phyloP scores from a whole-genome alignment of 2,329 filamentous ascomycete genomes.

The Paracamarosporium sp. region DNA sequence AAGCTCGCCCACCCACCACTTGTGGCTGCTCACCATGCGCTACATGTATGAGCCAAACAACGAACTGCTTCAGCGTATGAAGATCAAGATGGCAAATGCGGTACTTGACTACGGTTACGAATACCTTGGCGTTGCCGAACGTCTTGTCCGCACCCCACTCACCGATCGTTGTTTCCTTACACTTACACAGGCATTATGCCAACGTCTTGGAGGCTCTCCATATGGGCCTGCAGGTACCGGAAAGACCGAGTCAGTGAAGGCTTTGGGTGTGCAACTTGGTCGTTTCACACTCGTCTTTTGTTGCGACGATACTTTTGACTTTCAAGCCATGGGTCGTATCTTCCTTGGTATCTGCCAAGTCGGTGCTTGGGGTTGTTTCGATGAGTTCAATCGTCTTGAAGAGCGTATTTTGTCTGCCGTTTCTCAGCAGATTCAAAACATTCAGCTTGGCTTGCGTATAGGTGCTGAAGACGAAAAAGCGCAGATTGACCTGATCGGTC shows the following conservation, averaged over 20 bases:
- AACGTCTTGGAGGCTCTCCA: constrained; percentile 93
- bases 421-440: constrained; percentile 99
- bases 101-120: constrained; percentile 96
- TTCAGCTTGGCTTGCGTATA: constrained; percentile 92
- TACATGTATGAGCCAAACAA: constrained; percentile 86
- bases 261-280: constrained; percentile 92
- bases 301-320: constrained; percentile 99
- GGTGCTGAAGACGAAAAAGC: constrained; percentile 80
- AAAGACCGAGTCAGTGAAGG: constrained; percentile 99
- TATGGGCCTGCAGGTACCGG: constrained; percentile 98
- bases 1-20: constrained; percentile 76
- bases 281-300: constrained; percentile 99
- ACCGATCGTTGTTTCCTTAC: constrained; percentile 99
- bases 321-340: constrained; percentile 99
- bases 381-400: constrained; percentile 99
- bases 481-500: constrained; percentile 92
- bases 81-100: constrained; percentile 96
- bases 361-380: constrained; percentile 99
- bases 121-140: constrained; percentile 94
- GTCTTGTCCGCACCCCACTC: constrained; percentile 93
- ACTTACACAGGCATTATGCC: constrained; percentile 92
- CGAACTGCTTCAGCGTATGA: constrained; percentile 81
- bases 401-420: constrained; percentile 97
- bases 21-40: constrained; percentile 97
- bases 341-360: constrained; percentile 99